Conservation (phyloP, 164 flowering plant species). For the Santalum album region DNA sequence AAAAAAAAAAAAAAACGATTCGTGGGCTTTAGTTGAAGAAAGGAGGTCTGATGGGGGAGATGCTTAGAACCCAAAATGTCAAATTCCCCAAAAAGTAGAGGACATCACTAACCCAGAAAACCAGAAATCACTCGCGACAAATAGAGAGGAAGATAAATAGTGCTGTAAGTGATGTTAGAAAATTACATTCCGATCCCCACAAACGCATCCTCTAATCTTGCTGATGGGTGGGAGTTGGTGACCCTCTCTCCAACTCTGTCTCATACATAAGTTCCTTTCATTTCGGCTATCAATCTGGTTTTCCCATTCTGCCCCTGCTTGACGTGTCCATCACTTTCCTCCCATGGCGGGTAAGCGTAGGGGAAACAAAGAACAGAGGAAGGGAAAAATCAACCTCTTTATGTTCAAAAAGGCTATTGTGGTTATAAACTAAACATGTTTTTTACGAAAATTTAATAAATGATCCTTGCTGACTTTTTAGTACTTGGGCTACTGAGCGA, state of each 20-base stretch:
- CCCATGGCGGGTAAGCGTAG: too few species aligned
- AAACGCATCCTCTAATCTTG: slow-evolving; percentile 31
- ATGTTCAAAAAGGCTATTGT: too few species aligned
- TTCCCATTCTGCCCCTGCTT: not conserved
- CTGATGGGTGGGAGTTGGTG: slow-evolving; percentile 70
- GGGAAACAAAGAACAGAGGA: too few species aligned
- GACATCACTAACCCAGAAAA: slow-evolving; percentile 10
- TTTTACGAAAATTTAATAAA: too few species aligned
- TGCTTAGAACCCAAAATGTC: slow-evolving; percentile 20
- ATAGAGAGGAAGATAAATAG: slow-evolving; percentile 11
- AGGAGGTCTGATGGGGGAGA: slow-evolving; percentile 13
- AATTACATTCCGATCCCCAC: slow-evolving; percentile 15
- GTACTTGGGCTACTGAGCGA: too few species aligned
- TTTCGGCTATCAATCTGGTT: not conserved
- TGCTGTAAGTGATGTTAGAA: not conserved
- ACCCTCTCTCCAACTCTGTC: slow-evolving; percentile 27
- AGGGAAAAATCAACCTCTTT: too few species aligned
- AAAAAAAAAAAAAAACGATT: slow-evolving; percentile 11
- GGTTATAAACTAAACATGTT: too few species aligned
- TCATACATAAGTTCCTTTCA: not conserved
- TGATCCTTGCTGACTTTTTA: too few species aligned
- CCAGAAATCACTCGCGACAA: slow-evolving; percentile 6
- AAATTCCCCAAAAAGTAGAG: slow-evolving; percentile 19
- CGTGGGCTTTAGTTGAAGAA: slow-evolving; percentile 16
- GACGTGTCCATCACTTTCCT: not conserved